A percentile compares a stretch with the other conserved stretches of the same genome.
These are phyloP conservation scores for Ogataea parapolymorpha DNA, from an alignment of 805 yeast species.

Conservation along the genomic window DNA sequence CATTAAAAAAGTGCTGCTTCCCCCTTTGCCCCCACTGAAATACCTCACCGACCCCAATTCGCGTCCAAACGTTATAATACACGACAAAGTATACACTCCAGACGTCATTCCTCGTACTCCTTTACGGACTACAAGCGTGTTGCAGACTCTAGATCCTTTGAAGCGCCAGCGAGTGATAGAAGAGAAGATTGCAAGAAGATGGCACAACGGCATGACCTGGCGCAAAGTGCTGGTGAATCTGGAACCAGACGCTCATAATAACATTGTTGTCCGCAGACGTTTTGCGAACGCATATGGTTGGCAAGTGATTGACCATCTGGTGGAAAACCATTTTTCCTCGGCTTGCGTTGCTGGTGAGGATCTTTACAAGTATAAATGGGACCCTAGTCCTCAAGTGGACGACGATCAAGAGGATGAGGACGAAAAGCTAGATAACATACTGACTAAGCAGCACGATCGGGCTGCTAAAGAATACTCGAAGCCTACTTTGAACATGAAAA, in stretches of 20 bases:
- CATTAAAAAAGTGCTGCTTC: conserved; percentile 71
- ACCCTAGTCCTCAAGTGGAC: conserved; percentile 10
- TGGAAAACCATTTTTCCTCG: conserved; percentile 55
- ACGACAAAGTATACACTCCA: conserved; percentile 80
- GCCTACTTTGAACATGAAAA: conserved; percentile 13
- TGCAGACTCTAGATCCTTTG: conserved; percentile 31
- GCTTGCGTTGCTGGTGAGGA: conserved; percentile 25
- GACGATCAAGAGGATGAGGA: conserved; percentile 10
- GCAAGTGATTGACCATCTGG: conserved; percentile 85
- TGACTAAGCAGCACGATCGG: conserved; percentile 35
- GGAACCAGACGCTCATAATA: conserved; percentile 93
- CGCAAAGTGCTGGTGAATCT: conserved; percentile 83
- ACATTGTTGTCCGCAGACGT: conserved; percentile 81
- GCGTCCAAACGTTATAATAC: conserved; percentile 65
- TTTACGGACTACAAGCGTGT: conserved; percentile 25
- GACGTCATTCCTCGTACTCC: conserved; percentile 34
- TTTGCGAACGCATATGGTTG: conserved; percentile 95
- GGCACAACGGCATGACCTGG: conserved; percentile 86
- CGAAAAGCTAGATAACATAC: conserved; percentile 22
- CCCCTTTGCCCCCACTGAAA: conserved; percentile 71
- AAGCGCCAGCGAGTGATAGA: conserved; percentile 48
- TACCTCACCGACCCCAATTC: conserved; percentile 65
- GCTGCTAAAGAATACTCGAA: conserved; percentile 36
- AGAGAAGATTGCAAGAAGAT: conserved; percentile 82
- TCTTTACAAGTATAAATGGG: conserved; percentile 19